These are phyloP conservation scores for Artemisia princeps DNA, from an alignment of 140 eudicot species.

Conservation along the genomic window DNA sequence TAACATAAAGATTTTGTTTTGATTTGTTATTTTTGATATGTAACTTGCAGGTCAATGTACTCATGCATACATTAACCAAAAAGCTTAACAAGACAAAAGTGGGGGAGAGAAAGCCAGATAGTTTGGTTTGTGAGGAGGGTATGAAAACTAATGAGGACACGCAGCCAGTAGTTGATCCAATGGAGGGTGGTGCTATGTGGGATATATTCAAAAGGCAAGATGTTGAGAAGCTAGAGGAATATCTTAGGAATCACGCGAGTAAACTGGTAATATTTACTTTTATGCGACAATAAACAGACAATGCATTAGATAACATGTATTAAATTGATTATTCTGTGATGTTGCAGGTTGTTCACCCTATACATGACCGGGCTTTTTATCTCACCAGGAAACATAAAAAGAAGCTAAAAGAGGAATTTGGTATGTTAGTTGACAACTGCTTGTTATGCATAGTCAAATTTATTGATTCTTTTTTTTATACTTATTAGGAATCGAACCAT, in stretches of 20 bases:
- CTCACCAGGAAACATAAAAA: not conserved
- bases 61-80: not conserved
- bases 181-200: constrained; percentile 46
- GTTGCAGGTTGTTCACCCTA: not conserved
- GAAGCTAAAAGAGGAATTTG: constrained; percentile 1
- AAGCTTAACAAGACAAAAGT: not conserved
- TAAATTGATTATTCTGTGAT: not conserved
- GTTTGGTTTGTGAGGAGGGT: not conserved
- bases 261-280: constrained; percentile 27
- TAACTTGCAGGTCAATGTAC: not conserved
- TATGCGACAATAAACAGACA: too few relatives aligned
- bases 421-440: not conserved
- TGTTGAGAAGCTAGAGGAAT: constrained; percentile 33
- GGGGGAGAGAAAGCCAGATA: not conserved
- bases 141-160: constrained; percentile 21
- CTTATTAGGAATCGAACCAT: constrained; percentile 37
- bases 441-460: not conserved
- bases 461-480: not conserved
- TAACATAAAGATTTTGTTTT: not conserved
- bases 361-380: not conserved
- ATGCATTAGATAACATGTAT: too few relatives aligned
- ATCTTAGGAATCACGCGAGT: constrained; percentile 32
- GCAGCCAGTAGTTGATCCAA: constrained; percentile 22
- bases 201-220: constrained; percentile 47
- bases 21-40: not conserved